These are phyloP conservation scores for Entomophthora muscae DNA, from an alignment of 371 early-diverging fungal genomes.

Conservation along the genomic window DNA sequence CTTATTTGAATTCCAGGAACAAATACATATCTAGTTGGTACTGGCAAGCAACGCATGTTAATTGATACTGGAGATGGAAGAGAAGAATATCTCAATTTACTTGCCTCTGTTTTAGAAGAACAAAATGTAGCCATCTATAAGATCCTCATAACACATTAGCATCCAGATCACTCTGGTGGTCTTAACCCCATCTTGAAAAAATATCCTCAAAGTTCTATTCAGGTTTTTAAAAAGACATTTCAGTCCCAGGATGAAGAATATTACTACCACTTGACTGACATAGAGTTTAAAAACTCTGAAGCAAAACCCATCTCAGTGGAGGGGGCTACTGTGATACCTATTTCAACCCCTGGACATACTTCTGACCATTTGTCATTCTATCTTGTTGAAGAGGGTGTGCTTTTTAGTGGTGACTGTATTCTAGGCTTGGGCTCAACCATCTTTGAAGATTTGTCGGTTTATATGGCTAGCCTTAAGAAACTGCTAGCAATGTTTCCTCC, in stretches of 20 bases:
- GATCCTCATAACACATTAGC: constrained; percentile 73
- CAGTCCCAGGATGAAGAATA: constrained; percentile 13
- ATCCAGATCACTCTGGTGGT: constrained; percentile 67
- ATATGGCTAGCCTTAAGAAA: constrained; percentile 37
- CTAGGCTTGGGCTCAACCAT: constrained; percentile 69
- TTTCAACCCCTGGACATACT: constrained; percentile 73
- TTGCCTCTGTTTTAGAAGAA: constrained; percentile 30
- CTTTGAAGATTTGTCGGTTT: constrained; percentile 50
- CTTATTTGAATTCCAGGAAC: constrained; percentile 26
- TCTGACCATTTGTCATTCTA: constrained; percentile 58
- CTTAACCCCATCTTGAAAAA: constrained; percentile 17
- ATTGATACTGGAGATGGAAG: constrained; percentile 72
- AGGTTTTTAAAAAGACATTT: constrained; percentile 16
- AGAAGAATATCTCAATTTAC: constrained; percentile 34
- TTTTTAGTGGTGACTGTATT: constrained; percentile 71
- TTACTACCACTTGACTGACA: constrained; percentile 11
- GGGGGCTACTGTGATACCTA: constrained; percentile 36
- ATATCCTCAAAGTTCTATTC: constrained; percentile 12
- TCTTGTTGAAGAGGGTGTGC: constrained; percentile 43
- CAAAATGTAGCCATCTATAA: constrained; percentile 35
- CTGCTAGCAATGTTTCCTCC: constrained; percentile 14
- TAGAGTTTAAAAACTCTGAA: constrained; percentile 14
- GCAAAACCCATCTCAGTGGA: constrained; percentile 10
- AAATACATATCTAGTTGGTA: constrained; percentile 77
- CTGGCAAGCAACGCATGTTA: constrained; percentile 42